A percentile compares a stretch with the other conserved stretches of the same genome.
These are phyloP conservation scores for Rhizopus arrhizus DNA, from an alignment of 371 early-diverging fungal species.

Conservation along the genomic window DNA sequence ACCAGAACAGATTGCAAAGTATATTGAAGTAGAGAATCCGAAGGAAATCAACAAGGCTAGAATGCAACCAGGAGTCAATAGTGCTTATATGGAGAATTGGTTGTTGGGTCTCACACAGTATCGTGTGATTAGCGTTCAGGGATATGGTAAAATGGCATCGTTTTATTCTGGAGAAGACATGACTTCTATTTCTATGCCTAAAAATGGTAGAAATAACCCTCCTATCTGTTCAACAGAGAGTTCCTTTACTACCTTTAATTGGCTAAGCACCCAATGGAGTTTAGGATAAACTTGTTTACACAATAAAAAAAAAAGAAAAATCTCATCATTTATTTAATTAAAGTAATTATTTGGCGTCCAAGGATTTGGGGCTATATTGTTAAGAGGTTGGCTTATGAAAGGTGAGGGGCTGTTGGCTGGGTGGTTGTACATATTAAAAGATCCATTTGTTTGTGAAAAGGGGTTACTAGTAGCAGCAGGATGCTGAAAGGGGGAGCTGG, in stretches of 20 bases:
- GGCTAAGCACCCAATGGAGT: conserved; percentile 46
- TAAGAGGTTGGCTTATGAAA: neutral
- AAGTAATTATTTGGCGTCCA: neutral
- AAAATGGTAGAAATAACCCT: conserved; percentile 10
- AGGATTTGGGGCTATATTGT: neutral
- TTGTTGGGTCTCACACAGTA: conserved; percentile 51
- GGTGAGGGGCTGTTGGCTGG: neutral
- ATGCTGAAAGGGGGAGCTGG: neutral
- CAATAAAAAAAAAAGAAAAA: too few species aligned
- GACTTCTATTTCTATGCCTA: conserved; percentile 40
- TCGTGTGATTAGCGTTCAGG: conserved; percentile 50
- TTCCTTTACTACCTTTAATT: conserved; percentile 34
- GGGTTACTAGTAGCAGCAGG: neutral
- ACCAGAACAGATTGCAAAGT: conserved; percentile 39
- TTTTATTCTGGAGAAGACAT: conserved; percentile 44
- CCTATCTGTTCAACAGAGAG: conserved; percentile 30
- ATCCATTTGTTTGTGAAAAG: neutral
- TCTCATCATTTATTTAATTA: neutral
- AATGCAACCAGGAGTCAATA: conserved; percentile 42
- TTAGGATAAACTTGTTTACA: conserved; percentile 33
- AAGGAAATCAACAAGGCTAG: conserved; percentile 28
- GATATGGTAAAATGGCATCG: conserved; percentile 54
- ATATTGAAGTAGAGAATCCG: conserved; percentile 29
- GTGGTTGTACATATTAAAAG: neutral
- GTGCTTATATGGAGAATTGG: conserved; percentile 58